These are phyloP conservation scores for Blastobotrys raffinosifermentans DNA, from an alignment of 1,139 yeast genomes.

Conservation along the genomic window DNA sequence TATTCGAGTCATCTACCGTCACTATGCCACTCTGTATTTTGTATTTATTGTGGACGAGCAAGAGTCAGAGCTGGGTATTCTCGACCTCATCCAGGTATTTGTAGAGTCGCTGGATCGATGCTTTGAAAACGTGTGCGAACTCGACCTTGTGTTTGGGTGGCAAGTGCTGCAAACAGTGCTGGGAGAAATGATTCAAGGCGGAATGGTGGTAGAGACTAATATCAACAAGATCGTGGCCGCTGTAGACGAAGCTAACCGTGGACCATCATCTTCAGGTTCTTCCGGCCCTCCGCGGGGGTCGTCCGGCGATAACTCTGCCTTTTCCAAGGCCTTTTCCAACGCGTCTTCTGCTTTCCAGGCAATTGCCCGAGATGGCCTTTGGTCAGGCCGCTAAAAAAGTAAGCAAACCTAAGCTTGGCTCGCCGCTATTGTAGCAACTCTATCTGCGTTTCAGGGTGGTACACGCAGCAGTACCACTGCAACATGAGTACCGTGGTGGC, in stretches of 20 bases:
- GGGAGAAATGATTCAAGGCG: slow-evolving; percentile 87
- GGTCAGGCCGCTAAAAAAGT: too few relatives aligned
- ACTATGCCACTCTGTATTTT: slow-evolving; percentile 90
- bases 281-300: slow-evolving; percentile 16
- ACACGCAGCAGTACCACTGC: too few relatives aligned
- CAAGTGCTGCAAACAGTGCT: slow-evolving; percentile 88
- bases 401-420: too few relatives aligned
- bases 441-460: too few relatives aligned
- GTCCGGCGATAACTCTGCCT: slow-evolving; percentile 17
- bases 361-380: slow-evolving; percentile 42
- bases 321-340: slow-evolving; percentile 30
- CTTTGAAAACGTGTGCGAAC: slow-evolving; percentile 89
- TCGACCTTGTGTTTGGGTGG: slow-evolving; percentile 96
- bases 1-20: slow-evolving; percentile 86
- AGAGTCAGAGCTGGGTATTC: slow-evolving; percentile 88
- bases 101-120: slow-evolving; percentile 92
- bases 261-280: slow-evolving; percentile 40
- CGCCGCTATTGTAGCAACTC: too few relatives aligned
- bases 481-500: too few relatives aligned
- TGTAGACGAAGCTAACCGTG: slow-evolving; percentile 38
- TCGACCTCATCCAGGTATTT: slow-evolving; percentile 92
- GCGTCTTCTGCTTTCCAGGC: slow-evolving; percentile 42
- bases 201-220: slow-evolving; percentile 97
- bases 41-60: slow-evolving; percentile 95
- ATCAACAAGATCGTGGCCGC: slow-evolving; percentile 76